Evolutionary conservation across 1,284 basidiomycete species (phyloP).

Genomic region (Chondrostereum purpureum): DNA sequence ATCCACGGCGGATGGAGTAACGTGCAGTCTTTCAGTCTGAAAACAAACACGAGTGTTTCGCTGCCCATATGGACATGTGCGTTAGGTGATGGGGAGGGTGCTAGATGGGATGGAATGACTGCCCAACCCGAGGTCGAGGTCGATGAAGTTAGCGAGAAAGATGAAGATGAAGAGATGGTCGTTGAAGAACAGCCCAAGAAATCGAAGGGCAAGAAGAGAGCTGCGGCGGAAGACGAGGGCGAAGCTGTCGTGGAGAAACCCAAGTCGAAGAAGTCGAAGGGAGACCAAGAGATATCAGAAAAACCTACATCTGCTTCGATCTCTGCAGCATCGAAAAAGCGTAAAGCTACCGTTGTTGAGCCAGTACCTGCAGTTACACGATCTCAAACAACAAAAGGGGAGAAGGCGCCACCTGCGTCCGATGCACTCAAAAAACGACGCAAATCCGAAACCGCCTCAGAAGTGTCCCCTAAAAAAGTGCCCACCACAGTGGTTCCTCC

Average conservation of each 20-base stretch:
- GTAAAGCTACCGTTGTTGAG: slow-evolving; percentile 22
- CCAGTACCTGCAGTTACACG: slow-evolving; percentile 6
- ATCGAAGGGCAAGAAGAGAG: slow-evolving; percentile 12
- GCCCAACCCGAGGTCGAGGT: slow-evolving; percentile 24
- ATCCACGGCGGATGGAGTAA: slow-evolving; percentile 89
- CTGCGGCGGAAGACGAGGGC: slow-evolving; percentile 13
- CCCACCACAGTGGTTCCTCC: background rate
- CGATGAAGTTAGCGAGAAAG: slow-evolving; percentile 26
- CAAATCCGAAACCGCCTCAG: background rate
- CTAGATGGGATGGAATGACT: slow-evolving; percentile 54
- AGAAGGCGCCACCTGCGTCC: slow-evolving; percentile 2
- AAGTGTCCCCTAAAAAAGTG: background rate
- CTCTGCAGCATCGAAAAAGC: background rate
- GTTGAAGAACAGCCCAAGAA: slow-evolving; percentile 19
- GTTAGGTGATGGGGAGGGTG: slow-evolving; percentile 56
- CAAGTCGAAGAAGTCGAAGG: slow-evolving; percentile 31
- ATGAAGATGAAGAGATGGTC: slow-evolving; percentile 26
- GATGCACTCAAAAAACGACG: background rate
- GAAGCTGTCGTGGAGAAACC: slow-evolving; percentile 15
- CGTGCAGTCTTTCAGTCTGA: slow-evolving; percentile 85
- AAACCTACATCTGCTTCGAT: background rate
- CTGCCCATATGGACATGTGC: slow-evolving; percentile 90
- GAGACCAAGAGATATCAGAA: slow-evolving; percentile 16
- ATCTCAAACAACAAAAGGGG: slow-evolving; percentile 11
- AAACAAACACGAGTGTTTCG: slow-evolving; percentile 81